These are phyloP conservation scores for Heritiera fomes DNA, from an alignment of 345 rosid species.

Conservation along the genomic window DNA sequence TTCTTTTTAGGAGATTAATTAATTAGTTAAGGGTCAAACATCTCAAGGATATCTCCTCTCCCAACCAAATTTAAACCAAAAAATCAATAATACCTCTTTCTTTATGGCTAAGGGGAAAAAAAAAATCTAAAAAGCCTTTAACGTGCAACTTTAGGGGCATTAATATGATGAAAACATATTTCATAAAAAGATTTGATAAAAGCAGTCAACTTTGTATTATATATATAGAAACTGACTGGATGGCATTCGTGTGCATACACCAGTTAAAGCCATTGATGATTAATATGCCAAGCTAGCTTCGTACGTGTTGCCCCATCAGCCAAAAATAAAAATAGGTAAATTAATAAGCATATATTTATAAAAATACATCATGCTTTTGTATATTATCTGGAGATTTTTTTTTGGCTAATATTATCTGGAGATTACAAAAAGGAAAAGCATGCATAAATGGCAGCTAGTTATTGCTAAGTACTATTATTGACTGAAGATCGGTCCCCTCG, in stretches of 20 bases:
- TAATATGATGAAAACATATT: not conserved
- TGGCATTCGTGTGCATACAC: not conserved
- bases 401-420: too few relatives aligned
- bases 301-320: not conserved
- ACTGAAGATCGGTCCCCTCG: too few relatives aligned
- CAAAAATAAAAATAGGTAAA: not conserved
- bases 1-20: not conserved
- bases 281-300: not conserved
- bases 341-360: too few relatives aligned
- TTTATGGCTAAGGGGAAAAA: not conserved
- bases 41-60: not conserved
- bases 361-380: too few relatives aligned
- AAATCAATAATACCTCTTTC: not conserved
- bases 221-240: not conserved
- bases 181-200: not conserved
- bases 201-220: not conserved
- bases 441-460: too few relatives aligned
- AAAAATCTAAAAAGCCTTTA: not conserved
- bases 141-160: not conserved
- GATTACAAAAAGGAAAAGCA: too few relatives aligned
- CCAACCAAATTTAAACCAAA: not conserved
- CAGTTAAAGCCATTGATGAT: not conserved
- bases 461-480: too few relatives aligned
- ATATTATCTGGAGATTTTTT: too few relatives aligned
- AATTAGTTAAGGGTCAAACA: too few relatives aligned